These are phyloP conservation scores for Rhynchospora pubera DNA, from an alignment of 176 grass and related monocot genomes.

Conservation along the genomic window DNA sequence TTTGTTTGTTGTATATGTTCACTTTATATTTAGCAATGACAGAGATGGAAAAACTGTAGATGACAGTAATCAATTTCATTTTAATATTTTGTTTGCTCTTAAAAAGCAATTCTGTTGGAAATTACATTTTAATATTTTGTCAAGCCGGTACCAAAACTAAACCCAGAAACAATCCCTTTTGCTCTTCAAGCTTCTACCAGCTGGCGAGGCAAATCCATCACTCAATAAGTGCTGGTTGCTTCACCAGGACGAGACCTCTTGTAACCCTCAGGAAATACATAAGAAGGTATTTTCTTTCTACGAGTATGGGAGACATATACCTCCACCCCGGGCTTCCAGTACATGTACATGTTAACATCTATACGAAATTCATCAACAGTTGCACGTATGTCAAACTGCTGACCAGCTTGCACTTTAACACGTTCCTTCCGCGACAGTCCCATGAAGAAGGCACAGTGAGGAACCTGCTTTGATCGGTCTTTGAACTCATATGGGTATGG, in stretches of 20 bases:
- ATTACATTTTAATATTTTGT: no score
- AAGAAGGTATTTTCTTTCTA: conserved; percentile 74
- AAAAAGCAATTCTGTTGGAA: no score
- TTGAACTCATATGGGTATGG: conserved; percentile 84
- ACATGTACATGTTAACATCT: conserved; percentile 67
- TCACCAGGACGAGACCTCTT: conserved; percentile 37
- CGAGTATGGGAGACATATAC: conserved; percentile 90
- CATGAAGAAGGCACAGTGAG: conserved; percentile 98
- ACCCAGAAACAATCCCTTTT: not conserved
- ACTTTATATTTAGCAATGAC: no score
- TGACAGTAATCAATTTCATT: no score
- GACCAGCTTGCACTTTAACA: conserved; percentile 82
- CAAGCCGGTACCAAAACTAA: no score
- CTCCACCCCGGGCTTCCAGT: conserved; percentile 92
- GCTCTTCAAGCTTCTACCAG: conserved; percentile 6
- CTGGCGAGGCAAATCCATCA: conserved; percentile 23
- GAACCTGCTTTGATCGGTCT: conserved; percentile 57
- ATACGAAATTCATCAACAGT: conserved; percentile 92
- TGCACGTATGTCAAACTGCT: conserved; percentile 94
- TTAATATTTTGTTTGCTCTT: no score
- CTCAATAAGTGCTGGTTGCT: conserved; percentile 39
- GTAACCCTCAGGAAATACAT: conserved; percentile 87
- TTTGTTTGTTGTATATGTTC: no score
- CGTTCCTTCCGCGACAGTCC: conserved; percentile 87
- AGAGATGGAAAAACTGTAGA: no score